Evolutionary conservation across 1,139 yeast genomes (phyloP), one percentile per base, ranked within the genome.

Genomic region (Geotrichum carabidarum): DNA sequence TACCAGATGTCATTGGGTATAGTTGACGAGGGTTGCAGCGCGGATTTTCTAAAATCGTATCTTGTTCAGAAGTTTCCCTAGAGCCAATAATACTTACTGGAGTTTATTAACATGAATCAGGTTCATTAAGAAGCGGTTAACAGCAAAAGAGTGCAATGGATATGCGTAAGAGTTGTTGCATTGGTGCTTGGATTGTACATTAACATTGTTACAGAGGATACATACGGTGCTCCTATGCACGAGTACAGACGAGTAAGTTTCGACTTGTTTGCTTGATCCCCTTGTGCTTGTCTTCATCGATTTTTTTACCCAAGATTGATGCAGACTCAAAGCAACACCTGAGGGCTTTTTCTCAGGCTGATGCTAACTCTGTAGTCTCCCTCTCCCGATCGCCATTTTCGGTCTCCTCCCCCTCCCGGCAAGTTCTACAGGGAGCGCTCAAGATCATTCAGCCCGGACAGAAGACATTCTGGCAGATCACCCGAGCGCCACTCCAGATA

Each of bases 261-360:
- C 17, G 42, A n/a, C 7, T n/a, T 37, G 8, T n/a, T n/a, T n/a
- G n/a, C n/a, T n/a, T n/a, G n/a, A n/a, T n/a, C n/a, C n/a, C n/a
- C n/a, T n/a, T n/a, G n/a, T n/a, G n/a, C n/a, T n/a, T n/a, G n/a
- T n/a, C n/a, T n/a, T n/a, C n/a, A n/a, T n/a, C n/a, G n/a, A n/a
- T n/a, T n/a, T n/a, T n/a, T n/a, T n/a, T n/a, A n/a, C n/a, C n/a
- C 3, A 22, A 22, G 27, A 35, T 12, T 35, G 38, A 12, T 35
- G 5, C n/a, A 12, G 38, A 35, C 38, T 3, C 14, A 14, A 4
- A 6, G 18, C 4, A 18, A 12, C 17, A 9, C 4, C 18, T 38
- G 4, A 18, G 4, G 69, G 81, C 57, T 73, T 91, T 40, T 66
- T 91, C 34, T 74, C 79, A 59, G 97, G 90, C 68, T 71, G 93